These are phyloP conservation scores for Plasmodium inui DNA, from an alignment of 169 alveolate species.

Conservation along the genomic window DNA sequence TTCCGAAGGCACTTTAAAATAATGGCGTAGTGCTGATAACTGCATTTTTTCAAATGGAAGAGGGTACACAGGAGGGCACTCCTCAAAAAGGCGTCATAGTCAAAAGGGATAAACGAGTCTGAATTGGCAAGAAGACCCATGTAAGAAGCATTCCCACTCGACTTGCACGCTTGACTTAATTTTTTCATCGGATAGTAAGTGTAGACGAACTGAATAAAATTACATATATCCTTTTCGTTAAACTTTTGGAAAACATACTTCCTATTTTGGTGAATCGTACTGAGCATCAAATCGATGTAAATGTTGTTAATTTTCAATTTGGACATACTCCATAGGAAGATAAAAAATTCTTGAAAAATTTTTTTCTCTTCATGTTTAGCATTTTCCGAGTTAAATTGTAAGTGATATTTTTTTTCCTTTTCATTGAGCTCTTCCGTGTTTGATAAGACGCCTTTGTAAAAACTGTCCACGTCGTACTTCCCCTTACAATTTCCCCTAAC, in stretches of 20 bases:
- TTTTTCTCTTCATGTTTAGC: neutral
- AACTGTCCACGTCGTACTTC: slow-evolving; percentile 9
- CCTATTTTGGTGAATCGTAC: slow-evolving; percentile 30
- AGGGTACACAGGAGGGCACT: slow-evolving; percentile 30
- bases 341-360: slow-evolving; percentile 54
- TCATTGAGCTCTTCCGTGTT: slow-evolving; percentile 25
- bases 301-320: slow-evolving; percentile 61
- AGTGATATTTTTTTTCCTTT: slow-evolving; percentile 33
- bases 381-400: neutral
- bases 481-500: neutral
- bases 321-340: slow-evolving; percentile 63
- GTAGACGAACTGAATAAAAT: slow-evolving; percentile 45
- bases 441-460: slow-evolving; percentile 47
- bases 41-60: slow-evolving; percentile 32
- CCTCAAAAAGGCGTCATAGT: slow-evolving; percentile 49
- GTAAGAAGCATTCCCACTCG: neutral
- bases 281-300: slow-evolving; percentile 49
- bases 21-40: slow-evolving; percentile 68
- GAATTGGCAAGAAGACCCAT: neutral
- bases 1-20: slow-evolving; percentile 38
- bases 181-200: slow-evolving; percentile 61
- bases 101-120: neutral
- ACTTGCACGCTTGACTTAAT: slow-evolving; percentile 9
- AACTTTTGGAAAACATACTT: slow-evolving; percentile 11
- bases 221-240: slow-evolving; percentile 67